A percentile compares a stretch with the other conserved stretches of the same genome.
phyloP scores from a whole-genome alignment of 2,329 filamentous ascomycete species.

The Talaromyces marneffei region DNA sequence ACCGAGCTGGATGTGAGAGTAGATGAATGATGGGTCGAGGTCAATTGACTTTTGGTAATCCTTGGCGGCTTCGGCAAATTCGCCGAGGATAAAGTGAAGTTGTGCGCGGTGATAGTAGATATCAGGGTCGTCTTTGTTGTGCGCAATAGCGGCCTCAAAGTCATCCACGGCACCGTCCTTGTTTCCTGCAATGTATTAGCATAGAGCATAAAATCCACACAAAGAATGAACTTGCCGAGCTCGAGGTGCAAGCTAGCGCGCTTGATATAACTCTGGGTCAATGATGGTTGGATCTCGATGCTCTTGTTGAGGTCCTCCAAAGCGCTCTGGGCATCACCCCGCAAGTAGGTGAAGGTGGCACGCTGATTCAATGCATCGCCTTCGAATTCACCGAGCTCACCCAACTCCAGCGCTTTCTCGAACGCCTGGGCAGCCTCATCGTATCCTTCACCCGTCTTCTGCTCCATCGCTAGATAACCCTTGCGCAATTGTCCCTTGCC shows the following conservation, averaged over 20 bases:
- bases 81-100: slow-evolving; percentile 93
- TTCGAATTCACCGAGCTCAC: slow-evolving; percentile 73
- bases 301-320: slow-evolving; percentile 85
- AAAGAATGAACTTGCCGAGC: slow-evolving; percentile 56
- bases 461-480: slow-evolving; percentile 72
- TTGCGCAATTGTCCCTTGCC: slow-evolving; percentile 81
- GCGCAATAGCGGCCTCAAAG: slow-evolving; percentile 76
- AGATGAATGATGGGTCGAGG: slow-evolving; percentile 92
- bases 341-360: slow-evolving; percentile 89
- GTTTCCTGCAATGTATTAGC: slow-evolving; percentile 54
- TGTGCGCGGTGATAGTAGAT: slow-evolving; percentile 99
- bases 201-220: slow-evolving; percentile 1
- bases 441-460: slow-evolving; percentile 86
- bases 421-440: slow-evolving; percentile 81
- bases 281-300: slow-evolving; percentile 76
- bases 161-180: slow-evolving; percentile 81
- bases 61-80: slow-evolving; percentile 88
- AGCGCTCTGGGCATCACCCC: slow-evolving; percentile 78
- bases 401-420: slow-evolving; percentile 77
- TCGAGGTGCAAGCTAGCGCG: slow-evolving; percentile 96
- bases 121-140: slow-evolving; percentile 85
- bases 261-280: slow-evolving; percentile 98
- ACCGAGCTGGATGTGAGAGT: slow-evolving; percentile 97
- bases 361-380: slow-evolving; percentile 94
- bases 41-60: slow-evolving; percentile 99